These are phyloP conservation scores for Eucalyptus shirleyi DNA, from an alignment of 345 rosid genomes.

Conservation along the genomic window DNA sequence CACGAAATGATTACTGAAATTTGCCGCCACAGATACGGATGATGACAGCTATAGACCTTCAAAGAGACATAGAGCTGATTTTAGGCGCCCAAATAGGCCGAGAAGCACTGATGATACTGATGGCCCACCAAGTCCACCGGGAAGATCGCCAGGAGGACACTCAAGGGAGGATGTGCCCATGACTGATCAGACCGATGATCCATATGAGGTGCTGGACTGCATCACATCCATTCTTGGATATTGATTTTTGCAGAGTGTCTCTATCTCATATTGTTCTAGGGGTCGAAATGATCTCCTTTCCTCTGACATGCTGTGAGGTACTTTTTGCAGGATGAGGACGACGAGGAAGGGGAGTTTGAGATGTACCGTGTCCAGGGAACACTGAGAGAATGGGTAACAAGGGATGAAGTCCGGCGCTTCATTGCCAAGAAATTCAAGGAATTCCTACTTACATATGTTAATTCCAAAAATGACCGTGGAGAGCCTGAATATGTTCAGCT, in stretches of 20 bases:
- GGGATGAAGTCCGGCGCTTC: constrained; percentile 94
- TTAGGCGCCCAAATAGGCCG: constrained; percentile 21
- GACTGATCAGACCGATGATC: constrained; percentile 84
- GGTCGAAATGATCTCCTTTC: not conserved
- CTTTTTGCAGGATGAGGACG: constrained; percentile 50
- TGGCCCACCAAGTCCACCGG: constrained; percentile 71
- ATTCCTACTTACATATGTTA: constrained; percentile 68
- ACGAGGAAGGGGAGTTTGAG: constrained; percentile 76
- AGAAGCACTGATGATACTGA: constrained; percentile 63
- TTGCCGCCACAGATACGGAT: constrained; percentile 51
- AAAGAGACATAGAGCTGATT: constrained; percentile 66
- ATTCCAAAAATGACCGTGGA: constrained; percentile 54
- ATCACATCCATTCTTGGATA: not conserved
- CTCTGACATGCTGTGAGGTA: not conserved
- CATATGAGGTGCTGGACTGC: constrained; percentile 34
- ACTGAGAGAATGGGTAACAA: constrained; percentile 91
- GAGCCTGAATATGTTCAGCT: constrained; percentile 71
- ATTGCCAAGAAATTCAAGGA: constrained; percentile 86
- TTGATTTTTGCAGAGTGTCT: not conserved
- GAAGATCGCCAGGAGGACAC: constrained; percentile 40
- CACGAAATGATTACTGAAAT: not conserved
- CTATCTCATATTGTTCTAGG: not conserved
- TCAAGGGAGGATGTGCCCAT: constrained; percentile 79
- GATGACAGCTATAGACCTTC: constrained; percentile 82
- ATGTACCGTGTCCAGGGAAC: constrained; percentile 95